Base-by-base conservation (phyloP, 495 filamentous ascomycete species). In the Parathielavia hyrcaniae region DNA sequence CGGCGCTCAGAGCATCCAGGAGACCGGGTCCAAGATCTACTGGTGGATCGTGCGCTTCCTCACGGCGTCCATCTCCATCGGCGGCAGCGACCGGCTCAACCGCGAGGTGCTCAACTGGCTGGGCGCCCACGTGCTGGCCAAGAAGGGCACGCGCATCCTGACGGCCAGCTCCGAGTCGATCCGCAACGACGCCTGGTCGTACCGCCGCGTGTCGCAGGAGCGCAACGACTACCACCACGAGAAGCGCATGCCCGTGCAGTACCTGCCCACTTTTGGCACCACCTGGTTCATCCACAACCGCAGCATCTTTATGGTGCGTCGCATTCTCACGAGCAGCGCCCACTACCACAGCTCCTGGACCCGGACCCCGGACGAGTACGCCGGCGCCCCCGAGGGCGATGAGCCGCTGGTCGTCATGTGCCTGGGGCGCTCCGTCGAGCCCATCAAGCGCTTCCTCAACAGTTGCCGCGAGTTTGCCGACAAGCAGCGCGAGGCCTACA, bases 351-450 rank as follows among this genome's bases (percentile, higher is more conserved):
- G 53, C 59, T 61, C 48, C 22, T 53, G 23, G 38, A 39, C 47
- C 7, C n/a, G 56, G 14, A 62, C 61, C 1, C 66, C 66, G 11
- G 66, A 71, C 53, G 73, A 77, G 34, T 71, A 70, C 56, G 68
- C 72, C 17, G 69, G 65, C 1, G 72, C 76, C 2, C 72, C 72
- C 2, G 69, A 74, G 54, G 68, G 66, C 16, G 67, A 72, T 48
- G 76, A 79, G 55, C 74, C 75, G 26, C 69, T 79, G 17, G 71
- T 74, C 3, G 59, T 79, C 20, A 73, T 73, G 62, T 76, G 76
- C 47, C 58, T 79, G 7, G 74, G 75, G n/a, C 69, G 74, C 12
- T 76, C 76, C 1, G 74, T 74, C 11, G 65, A 68, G 38, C 74
- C 76, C 16, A 77, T 79, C 57, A 76, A 73, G 63, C 64, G 47